phyloP scores from a whole-genome alignment of 176 grass and related monocot species.

The Rhipidocladum racemiflorum region DNA sequence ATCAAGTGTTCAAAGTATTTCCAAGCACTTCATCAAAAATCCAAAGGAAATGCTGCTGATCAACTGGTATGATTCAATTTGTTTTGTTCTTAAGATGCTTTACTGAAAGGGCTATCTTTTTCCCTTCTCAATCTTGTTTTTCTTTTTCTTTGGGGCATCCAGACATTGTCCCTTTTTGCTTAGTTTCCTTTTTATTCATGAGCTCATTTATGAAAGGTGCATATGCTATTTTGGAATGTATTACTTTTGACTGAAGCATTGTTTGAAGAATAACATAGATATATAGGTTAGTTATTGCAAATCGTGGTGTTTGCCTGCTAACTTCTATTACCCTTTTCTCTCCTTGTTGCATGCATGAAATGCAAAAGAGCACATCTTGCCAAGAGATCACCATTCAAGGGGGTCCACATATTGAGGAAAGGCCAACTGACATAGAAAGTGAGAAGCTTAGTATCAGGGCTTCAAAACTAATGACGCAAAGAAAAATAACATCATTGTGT shows the following conservation, averaged over 20 bases:
- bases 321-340: constrained; percentile 33
- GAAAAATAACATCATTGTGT: constrained; percentile 68
- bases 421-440: constrained; percentile 38
- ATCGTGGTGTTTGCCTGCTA: constrained; percentile 20
- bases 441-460: constrained; percentile 49
- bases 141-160: neutral
- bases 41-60: constrained; percentile 50
- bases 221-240: neutral
- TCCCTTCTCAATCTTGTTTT: neutral
- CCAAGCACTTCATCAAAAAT: constrained; percentile 49
- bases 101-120: neutral
- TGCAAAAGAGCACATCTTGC: constrained; percentile 24
- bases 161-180: neutral
- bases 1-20: constrained; percentile 72
- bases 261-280: constrained; percentile 4
- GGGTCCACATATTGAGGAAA: constrained; percentile 23
- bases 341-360: constrained; percentile 27
- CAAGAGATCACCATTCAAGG: constrained; percentile 32
- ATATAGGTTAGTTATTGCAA: neutral
- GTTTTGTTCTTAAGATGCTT: constrained; percentile 30
- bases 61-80: constrained; percentile 40
- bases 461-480: constrained; percentile 64
- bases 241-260: neutral
- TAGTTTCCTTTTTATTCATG: neutral
- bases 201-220: neutral